A percentile compares a stretch with the other conserved stretches of the same genome.
Evolutionary conservation across 306 rosid species (phyloP).

Genomic region (Argentina anserina): DNA sequence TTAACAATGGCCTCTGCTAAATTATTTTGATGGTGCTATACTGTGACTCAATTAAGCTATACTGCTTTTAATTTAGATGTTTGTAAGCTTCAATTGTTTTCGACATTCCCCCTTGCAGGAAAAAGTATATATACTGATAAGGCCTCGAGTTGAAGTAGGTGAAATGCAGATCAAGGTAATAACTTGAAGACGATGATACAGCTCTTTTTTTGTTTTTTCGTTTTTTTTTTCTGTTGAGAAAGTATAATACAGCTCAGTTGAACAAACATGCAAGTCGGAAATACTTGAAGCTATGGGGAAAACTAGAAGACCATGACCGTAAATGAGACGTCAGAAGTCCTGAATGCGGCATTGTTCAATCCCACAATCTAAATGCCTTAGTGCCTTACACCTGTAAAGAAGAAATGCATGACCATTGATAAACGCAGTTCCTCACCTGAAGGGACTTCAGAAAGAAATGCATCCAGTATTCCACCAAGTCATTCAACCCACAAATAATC

Average conservation of each 20-base stretch:
- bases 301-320: too few species aligned
- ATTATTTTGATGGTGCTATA: background rate
- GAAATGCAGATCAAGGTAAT: too few species aligned
- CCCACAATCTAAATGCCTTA: background rate
- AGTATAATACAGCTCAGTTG: too few species aligned
- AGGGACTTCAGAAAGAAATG: background rate
- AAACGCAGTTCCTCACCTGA: background rate
- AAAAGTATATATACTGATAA: too few species aligned
- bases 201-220: too few species aligned
- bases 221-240: too few species aligned
- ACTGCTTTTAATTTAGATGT: background rate
- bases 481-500: background rate
- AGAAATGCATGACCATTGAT: background rate
- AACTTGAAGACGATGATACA: too few species aligned
- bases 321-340: too few species aligned
- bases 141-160: too few species aligned
- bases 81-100: background rate
- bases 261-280: too few species aligned
- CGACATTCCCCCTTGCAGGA: background rate
- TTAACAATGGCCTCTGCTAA: background rate
- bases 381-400: background rate
- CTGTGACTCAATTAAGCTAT: background rate
- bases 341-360: background rate
- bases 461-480: background rate
- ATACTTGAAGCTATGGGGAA: too few species aligned